Evolutionary conservation across 1,284 basidiomycete species (phyloP), one percentile per base, ranked within the genome.

Genomic region (Pisolithus thermaeus): DNA sequence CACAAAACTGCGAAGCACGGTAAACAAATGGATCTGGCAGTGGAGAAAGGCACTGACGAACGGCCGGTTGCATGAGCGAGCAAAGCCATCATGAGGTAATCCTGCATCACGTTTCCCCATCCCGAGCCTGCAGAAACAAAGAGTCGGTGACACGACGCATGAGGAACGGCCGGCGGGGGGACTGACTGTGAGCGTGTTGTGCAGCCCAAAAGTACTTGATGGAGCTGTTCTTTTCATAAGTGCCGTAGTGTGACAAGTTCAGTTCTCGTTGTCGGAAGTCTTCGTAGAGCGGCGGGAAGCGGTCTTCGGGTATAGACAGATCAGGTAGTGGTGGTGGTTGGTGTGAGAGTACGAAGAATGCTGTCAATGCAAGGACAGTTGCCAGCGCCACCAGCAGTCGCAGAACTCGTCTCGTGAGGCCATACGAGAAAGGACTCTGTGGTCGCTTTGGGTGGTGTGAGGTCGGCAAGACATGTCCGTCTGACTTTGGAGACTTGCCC

Each of bases 21-120:
- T 35, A 14, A n/a, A 25, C 4, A 39, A 32, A 11, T n/a, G 44
- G 32, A 47, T 63, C 16, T 50, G 54, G 43, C 48, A 6, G 45
- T 12, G 30, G 32, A 9, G 43, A 37, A 32, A 8, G 30, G 32
- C 45, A 63, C 72, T 61, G 50, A 73, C 70, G 68, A 64, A 52
- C 67, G 60, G 46, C 65, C 62, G 6, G 61, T 54, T 4, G 56
- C 46, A 50, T 73, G 63, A 0, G 68, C 69, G 8, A 73, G 59
- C 23, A 68, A 54, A 28, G 55, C 59, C 52, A 61, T 68, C 59
- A 74, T 59, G 22, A 72, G 57, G 52, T 65, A 59, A 47, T 75
- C 73, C 52, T 74, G 72, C 66, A 75, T 70, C 3, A 73, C 62
- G 39, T 74, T 75, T 0, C 66, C 73, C 71, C 69, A 74, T 4